Evolutionary conservation across 2,329 filamentous ascomycete species (phyloP).

Genomic region (Blastomyces parvus): DNA sequence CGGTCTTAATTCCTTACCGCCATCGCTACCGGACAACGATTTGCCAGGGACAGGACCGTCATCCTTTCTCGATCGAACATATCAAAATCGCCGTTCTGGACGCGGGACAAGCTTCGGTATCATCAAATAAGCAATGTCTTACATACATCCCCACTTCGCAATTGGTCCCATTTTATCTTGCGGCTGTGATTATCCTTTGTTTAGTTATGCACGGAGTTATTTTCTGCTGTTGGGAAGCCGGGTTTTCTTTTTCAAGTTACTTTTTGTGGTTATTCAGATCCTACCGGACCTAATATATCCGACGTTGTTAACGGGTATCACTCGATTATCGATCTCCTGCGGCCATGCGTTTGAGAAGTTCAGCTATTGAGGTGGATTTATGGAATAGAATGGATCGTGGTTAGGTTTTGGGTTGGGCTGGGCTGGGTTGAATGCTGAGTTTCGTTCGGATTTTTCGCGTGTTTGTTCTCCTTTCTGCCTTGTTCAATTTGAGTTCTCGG

Average conservation of each 20-base stretch:
- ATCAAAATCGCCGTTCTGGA: background rate
- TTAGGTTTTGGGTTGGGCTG: background rate
- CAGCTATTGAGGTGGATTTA: background rate
- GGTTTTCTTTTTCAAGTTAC: background rate
- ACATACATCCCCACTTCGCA: background rate
- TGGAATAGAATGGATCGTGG: background rate
- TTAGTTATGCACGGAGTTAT: slow-evolving; percentile 1
- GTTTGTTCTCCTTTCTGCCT: background rate
- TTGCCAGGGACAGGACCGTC: background rate
- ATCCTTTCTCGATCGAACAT: background rate
- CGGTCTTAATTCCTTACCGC: background rate
- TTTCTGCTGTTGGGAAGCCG: background rate
- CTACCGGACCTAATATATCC: background rate
- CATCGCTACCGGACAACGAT: background rate
- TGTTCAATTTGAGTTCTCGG: background rate
- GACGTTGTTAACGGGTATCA: background rate
- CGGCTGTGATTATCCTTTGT: background rate
- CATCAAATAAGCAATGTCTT: background rate
- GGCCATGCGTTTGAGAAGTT: background rate
- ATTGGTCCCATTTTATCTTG: background rate
- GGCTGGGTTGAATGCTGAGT: background rate
- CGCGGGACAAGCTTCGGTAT: background rate
- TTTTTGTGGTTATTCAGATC: background rate
- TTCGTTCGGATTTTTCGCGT: background rate
- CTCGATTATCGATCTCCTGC: background rate